Conservation (phyloP, 352 stramenopile species). For the Pythium volutum region DNA sequence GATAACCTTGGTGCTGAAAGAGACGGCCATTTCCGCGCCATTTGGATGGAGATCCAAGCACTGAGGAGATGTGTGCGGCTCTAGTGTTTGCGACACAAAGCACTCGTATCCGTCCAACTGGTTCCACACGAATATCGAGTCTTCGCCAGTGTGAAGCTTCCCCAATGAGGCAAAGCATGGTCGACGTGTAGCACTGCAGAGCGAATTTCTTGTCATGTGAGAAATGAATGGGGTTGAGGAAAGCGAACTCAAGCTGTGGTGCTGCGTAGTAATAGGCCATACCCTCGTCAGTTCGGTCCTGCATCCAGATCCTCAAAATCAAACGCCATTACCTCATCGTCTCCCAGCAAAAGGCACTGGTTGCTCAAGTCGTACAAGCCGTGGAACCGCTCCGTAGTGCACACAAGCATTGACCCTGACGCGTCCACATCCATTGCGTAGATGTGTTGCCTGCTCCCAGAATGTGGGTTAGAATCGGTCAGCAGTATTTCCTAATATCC, state of each 20-base stretch:
- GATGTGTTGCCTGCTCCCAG: slow-evolving; percentile 38
- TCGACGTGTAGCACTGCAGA: slow-evolving; percentile 45
- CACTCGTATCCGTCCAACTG: slow-evolving; percentile 58
- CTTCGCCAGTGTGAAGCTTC: slow-evolving; percentile 34
- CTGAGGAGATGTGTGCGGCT: slow-evolving; percentile 34
- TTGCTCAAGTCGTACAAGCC: slow-evolving; percentile 74
- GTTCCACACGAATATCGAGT: slow-evolving; percentile 60
- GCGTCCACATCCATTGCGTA: slow-evolving; percentile 44
- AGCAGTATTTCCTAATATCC: neutral
- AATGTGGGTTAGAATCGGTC: neutral
- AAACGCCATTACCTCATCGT: slow-evolving; percentile 46
- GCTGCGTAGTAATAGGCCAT: slow-evolving; percentile 22
- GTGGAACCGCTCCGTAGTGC: slow-evolving; percentile 55
- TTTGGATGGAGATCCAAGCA: slow-evolving; percentile 58
- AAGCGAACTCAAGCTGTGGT: slow-evolving; percentile 38
- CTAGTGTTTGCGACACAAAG: slow-evolving; percentile 47
- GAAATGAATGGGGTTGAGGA: slow-evolving; percentile 45
- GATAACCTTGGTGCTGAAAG: slow-evolving; percentile 51
- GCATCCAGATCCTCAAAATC: neutral
- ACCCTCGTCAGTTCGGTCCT: neutral
- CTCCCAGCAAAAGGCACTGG: slow-evolving; percentile 54
- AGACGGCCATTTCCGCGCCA: slow-evolving; percentile 50
- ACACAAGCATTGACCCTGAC: slow-evolving; percentile 48
- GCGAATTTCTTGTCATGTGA: slow-evolving; percentile 26
- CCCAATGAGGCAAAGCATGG: slow-evolving; percentile 47